Percentiles rank a stretch among this genome's conserved stretches.
Evolutionary conservation across 75 land plant species (phyloP).

Genomic region (Selaginella moellendorffii): DNA sequence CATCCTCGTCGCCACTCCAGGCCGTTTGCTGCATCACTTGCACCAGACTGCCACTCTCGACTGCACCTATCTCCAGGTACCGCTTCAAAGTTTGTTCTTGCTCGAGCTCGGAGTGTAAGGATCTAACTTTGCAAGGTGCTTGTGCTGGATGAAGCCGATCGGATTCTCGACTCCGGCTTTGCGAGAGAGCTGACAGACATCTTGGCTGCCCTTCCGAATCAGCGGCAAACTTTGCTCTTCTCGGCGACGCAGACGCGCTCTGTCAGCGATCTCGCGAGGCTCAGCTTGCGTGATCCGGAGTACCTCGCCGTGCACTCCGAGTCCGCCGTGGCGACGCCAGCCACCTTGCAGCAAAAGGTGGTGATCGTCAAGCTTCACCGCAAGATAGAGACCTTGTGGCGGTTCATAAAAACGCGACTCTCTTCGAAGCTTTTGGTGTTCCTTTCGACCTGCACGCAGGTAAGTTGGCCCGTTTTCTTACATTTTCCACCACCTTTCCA

Average conservation of each 20-base stretch:
- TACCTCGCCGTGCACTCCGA: slow-evolving; percentile 89
- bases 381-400: slow-evolving; percentile 87
- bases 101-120: neutral
- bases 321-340: slow-evolving; percentile 72
- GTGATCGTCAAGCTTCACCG: slow-evolving; percentile 69
- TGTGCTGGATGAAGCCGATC: slow-evolving; percentile 97
- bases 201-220: slow-evolving; percentile 58
- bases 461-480: slow-evolving; percentile 20
- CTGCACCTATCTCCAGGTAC: slow-evolving; percentile 84
- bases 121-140: slow-evolving; percentile 33
- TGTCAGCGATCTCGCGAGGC: slow-evolving; percentile 85
- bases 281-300: slow-evolving; percentile 86
- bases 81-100: too few relatives aligned
- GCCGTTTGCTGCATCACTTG: slow-evolving; percentile 94
- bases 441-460: slow-evolving; percentile 88
- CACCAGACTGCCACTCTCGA: slow-evolving; percentile 91
- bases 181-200: slow-evolving; percentile 60
- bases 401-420: slow-evolving; percentile 75
- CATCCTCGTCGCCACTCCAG: slow-evolving; percentile 86
- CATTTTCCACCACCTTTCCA: too few relatives aligned
- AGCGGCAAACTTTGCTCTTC: slow-evolving; percentile 76
- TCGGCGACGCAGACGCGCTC: slow-evolving; percentile 95
- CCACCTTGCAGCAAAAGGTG: slow-evolving; percentile 49
- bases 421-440: slow-evolving; percentile 78
- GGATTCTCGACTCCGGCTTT: slow-evolving; percentile 78